These are phyloP conservation scores for Gossypium rotundifolium DNA, from an alignment of 345 rosid genomes.

Conservation along the genomic window DNA sequence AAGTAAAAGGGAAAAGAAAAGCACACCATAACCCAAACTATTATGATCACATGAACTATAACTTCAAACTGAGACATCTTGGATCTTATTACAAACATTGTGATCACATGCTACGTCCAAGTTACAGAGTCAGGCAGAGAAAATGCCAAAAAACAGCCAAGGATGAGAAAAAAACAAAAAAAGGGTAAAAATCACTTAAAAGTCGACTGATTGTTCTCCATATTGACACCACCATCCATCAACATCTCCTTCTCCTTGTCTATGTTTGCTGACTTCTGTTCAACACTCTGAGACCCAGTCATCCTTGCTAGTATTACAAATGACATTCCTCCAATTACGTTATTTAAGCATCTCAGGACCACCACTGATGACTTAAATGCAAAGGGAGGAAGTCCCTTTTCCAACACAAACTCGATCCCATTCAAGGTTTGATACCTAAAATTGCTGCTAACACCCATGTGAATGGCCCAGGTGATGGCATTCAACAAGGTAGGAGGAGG, in stretches of 20 bases:
- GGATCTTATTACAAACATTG: constrained; percentile 1
- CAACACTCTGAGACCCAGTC: constrained; percentile 82
- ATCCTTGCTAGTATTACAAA: constrained; percentile 87
- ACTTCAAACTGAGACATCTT: neutral
- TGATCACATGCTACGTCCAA: neutral
- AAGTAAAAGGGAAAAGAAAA: too few relatives aligned
- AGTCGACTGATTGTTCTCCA: constrained; percentile 16
- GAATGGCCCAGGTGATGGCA: constrained; percentile 80
- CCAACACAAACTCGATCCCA: constrained; percentile 73
- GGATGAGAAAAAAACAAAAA: too few relatives aligned
- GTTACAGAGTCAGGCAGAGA: constrained; percentile 13
- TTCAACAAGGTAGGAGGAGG: constrained; percentile 83
- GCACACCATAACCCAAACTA: too few relatives aligned
- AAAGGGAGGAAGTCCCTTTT: constrained; percentile 44
- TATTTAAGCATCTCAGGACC: constrained; percentile 68
- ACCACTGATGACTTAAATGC: constrained; percentile 83
- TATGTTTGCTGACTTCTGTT: constrained; percentile 7
- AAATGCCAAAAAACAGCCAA: constrained; percentile 21
- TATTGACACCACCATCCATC: constrained; percentile 18
- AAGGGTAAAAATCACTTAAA: constrained; percentile 6
- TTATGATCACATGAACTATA: too few relatives aligned
- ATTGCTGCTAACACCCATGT: constrained; percentile 92
- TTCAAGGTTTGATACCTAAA: constrained; percentile 88
- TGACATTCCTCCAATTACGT: constrained; percentile 84
- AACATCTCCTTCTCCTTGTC: constrained; percentile 33